These are phyloP conservation scores for Metarhizium sp. DNA, from an alignment of 2,329 filamentous ascomycete species.

Conservation along the genomic window DNA sequence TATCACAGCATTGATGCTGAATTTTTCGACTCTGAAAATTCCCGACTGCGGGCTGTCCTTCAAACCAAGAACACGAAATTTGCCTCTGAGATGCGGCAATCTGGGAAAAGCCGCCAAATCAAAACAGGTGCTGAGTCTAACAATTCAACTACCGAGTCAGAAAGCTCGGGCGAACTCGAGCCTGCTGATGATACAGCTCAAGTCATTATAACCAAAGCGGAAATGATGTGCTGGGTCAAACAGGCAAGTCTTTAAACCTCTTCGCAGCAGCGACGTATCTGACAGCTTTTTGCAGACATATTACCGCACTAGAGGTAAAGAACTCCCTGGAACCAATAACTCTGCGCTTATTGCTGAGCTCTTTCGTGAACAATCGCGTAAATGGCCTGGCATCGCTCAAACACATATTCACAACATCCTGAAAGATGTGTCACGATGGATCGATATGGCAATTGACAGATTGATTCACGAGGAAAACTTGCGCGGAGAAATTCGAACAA, in stretches of 20 bases:
- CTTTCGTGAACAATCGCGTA: slow-evolving; percentile 9
- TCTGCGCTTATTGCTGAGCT: slow-evolving; percentile 9
- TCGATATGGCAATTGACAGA: background rate
- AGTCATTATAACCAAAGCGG: slow-evolving; percentile 3
- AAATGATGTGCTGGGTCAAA: slow-evolving; percentile 7
- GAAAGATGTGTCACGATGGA: slow-evolving; percentile 3
- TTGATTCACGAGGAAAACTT: slow-evolving; percentile 3
- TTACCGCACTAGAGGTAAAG: slow-evolving; percentile 6
- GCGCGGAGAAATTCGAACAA: background rate
- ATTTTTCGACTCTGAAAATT: slow-evolving; percentile 11
- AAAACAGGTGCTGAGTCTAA: background rate
- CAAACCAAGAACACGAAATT: slow-evolving; percentile 16
- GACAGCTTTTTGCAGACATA: slow-evolving; percentile 2
- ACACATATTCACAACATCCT: slow-evolving; percentile 7
- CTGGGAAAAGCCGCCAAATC: slow-evolving; percentile 4
- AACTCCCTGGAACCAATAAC: slow-evolving; percentile 13
- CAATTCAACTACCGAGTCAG: background rate
- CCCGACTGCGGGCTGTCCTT: slow-evolving; percentile 17
- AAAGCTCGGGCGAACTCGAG: background rate
- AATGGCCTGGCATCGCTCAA: slow-evolving; percentile 8
- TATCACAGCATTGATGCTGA: slow-evolving; percentile 9
- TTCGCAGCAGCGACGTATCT: background rate
- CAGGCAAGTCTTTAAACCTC: slow-evolving; percentile 2
- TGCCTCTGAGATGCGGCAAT: slow-evolving; percentile 7
- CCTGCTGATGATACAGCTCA: slow-evolving; percentile 1